Percentiles rank a stretch among this genome's conserved stretches.
Evolutionary conservation across 2,329 filamentous ascomycete species (phyloP).

Genomic region (Alternaria incomplexa): DNA sequence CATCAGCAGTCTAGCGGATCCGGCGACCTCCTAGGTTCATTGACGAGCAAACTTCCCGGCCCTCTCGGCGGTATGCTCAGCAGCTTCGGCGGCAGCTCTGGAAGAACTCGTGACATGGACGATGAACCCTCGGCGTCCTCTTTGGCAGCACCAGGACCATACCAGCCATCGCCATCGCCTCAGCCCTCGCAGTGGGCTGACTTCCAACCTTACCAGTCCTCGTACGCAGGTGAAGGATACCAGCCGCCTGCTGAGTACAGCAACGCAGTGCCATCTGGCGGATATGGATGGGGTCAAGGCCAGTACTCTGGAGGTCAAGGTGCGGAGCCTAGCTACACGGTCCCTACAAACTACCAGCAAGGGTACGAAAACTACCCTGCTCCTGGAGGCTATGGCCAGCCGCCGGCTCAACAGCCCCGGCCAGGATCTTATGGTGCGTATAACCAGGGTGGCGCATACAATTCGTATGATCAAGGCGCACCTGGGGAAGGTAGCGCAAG

Average conservation of each 20-base stretch:
- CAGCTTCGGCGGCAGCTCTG: slow-evolving; percentile 26
- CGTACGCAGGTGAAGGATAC: slow-evolving; percentile 38
- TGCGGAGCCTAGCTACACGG: slow-evolving; percentile 39
- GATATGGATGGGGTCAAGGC: slow-evolving; percentile 36
- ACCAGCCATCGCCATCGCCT: slow-evolving; percentile 32
- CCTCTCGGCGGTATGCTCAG: slow-evolving; percentile 22
- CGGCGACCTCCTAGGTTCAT: slow-evolving; percentile 34
- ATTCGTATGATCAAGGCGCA: slow-evolving; percentile 26
- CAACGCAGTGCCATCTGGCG: slow-evolving; percentile 30
- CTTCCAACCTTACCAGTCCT: slow-evolving; percentile 47
- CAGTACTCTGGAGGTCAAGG: slow-evolving; percentile 42
- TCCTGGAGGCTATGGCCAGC: slow-evolving; percentile 24
- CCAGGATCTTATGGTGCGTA: slow-evolving; percentile 29
- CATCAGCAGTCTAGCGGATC: slow-evolving; percentile 12
- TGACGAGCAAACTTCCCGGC: slow-evolving; percentile 26
- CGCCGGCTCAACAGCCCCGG: slow-evolving; percentile 20
- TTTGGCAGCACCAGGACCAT: slow-evolving; percentile 12
- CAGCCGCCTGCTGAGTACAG: slow-evolving; percentile 36
- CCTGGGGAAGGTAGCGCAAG: slow-evolving; percentile 23
- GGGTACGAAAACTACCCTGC: slow-evolving; percentile 40
- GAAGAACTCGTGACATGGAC: slow-evolving; percentile 32
- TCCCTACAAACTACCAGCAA: slow-evolving; percentile 47
- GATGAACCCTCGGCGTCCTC: slow-evolving; percentile 22
- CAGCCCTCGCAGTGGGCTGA: slow-evolving; percentile 36
- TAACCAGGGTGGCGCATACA: slow-evolving; percentile 26